Base-by-base conservation (phyloP, 2,329 filamentous ascomycete genomes). In the Cladobotryum mycophilum region DNA sequence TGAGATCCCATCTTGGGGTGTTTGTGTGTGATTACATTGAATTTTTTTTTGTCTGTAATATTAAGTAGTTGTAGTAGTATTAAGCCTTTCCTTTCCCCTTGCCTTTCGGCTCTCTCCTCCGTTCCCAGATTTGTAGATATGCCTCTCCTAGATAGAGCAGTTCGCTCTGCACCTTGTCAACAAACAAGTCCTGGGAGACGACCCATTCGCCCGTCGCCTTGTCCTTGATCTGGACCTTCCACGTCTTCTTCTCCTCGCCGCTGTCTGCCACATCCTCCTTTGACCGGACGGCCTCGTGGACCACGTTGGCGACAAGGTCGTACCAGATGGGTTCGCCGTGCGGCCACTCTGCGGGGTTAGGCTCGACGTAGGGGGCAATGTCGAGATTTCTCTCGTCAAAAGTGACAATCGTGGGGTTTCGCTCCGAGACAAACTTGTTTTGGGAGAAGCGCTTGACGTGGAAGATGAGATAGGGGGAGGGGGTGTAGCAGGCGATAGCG, bases 321-420 rank as follows among this genome's bases (percentile, higher is more conserved):
- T 99, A 99, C 75, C 87, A 84, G 58, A 97, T 88, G 2, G 92
- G 90, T 65, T 95, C 89, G 2, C 86, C 82, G 0, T 81, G 81
- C 0, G 84, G 79, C 67, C 86, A 82, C 36, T 86, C 65, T 5
- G 76, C 70, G 0, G 89, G 87, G 62, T 91, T 89, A 0, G 92
- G 91, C 70, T 97, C 89, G 12, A 96, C 89, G 62, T 93, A 97
- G 0, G 91, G 90, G 5, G 84, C 79, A 75, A 96, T 85, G 66
- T 99, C 90, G 8, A 99, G 81, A 40, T 85, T 64, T 54, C 85
- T 80, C 4, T 89, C 86, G 56, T 92, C 89, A 68, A 97, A 99
- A 0, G 92, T 97, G 56, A 99, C 93, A 62, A 99, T 99, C 9
- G 93, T 99, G 1, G 92, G 93, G 67, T 99, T 99, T 46, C 93